These are phyloP conservation scores for Pseudogymnoascus sp. DNA, from an alignment of 2,329 filamentous ascomycete genomes.

Conservation along the genomic window DNA sequence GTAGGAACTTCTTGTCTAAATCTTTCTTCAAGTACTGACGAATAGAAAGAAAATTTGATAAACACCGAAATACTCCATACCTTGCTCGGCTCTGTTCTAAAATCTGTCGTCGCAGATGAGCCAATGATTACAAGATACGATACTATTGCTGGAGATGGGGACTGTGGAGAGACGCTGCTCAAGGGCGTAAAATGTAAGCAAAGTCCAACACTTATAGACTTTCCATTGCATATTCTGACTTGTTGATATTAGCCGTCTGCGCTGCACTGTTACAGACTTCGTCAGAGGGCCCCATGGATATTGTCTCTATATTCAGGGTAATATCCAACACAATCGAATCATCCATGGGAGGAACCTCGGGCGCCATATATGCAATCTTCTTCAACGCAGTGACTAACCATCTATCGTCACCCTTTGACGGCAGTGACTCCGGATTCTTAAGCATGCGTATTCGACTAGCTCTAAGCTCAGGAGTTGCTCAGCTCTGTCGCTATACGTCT, in stretches of 20 bases:
- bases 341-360: constrained; percentile 8
- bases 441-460: neutral
- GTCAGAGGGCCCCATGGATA: neutral
- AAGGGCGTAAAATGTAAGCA: neutral
- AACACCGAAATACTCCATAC: neutral
- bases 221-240: neutral
- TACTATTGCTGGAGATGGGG: constrained; percentile 31
- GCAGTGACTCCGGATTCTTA: neutral
- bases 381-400: neutral
- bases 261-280: neutral
- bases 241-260: neutral
- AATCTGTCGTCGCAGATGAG: constrained; percentile 14
- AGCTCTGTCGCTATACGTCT: constrained; percentile 1
- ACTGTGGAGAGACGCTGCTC: constrained; percentile 25
- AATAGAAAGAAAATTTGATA: neutral
- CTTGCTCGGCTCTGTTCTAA: neutral
- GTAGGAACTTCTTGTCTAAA: neutral
- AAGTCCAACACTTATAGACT: neutral
- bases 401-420: neutral
- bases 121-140: constrained; percentile 29
- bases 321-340: neutral
- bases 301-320: neutral
- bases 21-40: neutral
- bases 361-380: constrained; percentile 10
- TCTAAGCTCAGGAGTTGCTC: neutral